phyloP scores from a whole-genome alignment of 495 filamentous ascomycete species.

The Xylaria sp. region DNA sequence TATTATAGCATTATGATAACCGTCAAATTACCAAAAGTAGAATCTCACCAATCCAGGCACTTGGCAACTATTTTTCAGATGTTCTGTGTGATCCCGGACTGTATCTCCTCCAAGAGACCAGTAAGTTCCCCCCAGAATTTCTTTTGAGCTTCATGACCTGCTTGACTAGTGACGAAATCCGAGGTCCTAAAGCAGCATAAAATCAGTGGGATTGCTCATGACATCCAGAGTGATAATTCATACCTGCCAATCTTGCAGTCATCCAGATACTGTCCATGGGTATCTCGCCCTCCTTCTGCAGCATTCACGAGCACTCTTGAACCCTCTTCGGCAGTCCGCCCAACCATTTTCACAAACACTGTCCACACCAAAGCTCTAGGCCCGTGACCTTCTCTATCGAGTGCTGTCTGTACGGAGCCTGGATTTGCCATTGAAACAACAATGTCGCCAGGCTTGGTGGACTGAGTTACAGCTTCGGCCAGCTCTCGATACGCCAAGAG shows the following conservation, averaged over 20 bases:
- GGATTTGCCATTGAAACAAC: not conserved
- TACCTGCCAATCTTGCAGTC: not conserved
- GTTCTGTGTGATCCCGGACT: not conserved
- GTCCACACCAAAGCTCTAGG: not conserved
- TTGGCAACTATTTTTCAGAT: no score
- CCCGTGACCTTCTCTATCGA: not conserved
- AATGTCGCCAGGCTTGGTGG: not conserved
- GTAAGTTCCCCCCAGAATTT: not conserved
- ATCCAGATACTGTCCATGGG: not conserved
- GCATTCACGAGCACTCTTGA: not conserved
- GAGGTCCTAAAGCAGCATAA: not conserved
- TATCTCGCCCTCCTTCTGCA: not conserved
- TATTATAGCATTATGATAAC: no score
- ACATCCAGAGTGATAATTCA: not conserved
- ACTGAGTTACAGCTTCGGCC: not conserved
- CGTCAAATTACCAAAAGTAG: no score
- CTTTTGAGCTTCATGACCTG: not conserved
- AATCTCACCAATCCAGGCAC: no score
- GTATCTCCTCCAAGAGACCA: not conserved
- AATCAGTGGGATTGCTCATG: not conserved
- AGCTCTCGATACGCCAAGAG: not conserved
- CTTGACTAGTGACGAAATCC: constrained; percentile 3
- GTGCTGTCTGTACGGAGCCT: not conserved
- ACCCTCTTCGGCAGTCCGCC: not conserved
- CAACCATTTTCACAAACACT: not conserved